These are phyloP conservation scores for Xylogone sp. DNA, from an alignment of 2,329 filamentous ascomycete species.

Conservation along the genomic window DNA sequence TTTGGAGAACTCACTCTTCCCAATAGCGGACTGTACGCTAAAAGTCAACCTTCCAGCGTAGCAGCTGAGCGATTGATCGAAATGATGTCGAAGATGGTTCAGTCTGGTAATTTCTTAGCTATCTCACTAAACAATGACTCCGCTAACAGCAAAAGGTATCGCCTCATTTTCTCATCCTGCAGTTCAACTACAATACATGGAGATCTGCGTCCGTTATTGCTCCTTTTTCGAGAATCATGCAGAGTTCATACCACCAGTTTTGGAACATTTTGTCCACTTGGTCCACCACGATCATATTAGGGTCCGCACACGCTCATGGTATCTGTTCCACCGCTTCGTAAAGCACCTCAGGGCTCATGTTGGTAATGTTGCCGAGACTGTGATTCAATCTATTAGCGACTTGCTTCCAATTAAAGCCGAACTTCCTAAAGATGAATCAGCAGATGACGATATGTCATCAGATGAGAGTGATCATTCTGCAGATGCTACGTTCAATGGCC, in stretches of 20 bases:
- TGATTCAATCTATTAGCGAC: slow-evolving; percentile 87
- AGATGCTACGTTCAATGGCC: slow-evolving; percentile 87
- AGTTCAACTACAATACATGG: slow-evolving; percentile 95
- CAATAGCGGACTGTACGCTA: slow-evolving; percentile 80
- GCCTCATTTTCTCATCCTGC: slow-evolving; percentile 84
- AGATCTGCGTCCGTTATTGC: slow-evolving; percentile 93
- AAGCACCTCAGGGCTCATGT: slow-evolving; percentile 82
- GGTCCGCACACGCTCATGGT: slow-evolving; percentile 91
- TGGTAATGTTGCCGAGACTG: slow-evolving; percentile 83
- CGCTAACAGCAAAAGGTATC: slow-evolving; percentile 57
- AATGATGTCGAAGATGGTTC: slow-evolving; percentile 96
- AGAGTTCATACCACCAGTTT: slow-evolving; percentile 75
- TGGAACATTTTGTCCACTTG: slow-evolving; percentile 87
- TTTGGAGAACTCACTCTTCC: slow-evolving; percentile 93
- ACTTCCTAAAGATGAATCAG: slow-evolving; percentile 68
- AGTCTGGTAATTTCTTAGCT: slow-evolving; percentile 67
- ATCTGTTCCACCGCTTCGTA: slow-evolving; percentile 89
- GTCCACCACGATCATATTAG: slow-evolving; percentile 86
- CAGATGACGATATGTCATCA: slow-evolving; percentile 91
- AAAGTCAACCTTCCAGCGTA: slow-evolving; percentile 74
- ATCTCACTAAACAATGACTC: not conserved
- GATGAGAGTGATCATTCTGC: slow-evolving; percentile 86
- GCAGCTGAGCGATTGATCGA: slow-evolving; percentile 78
- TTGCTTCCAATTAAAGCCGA: slow-evolving; percentile 89
- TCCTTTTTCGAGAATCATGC: slow-evolving; percentile 86